These are phyloP conservation scores for Kernera saxatilis DNA, from an alignment of 345 rosid genomes.

Conservation along the genomic window DNA sequence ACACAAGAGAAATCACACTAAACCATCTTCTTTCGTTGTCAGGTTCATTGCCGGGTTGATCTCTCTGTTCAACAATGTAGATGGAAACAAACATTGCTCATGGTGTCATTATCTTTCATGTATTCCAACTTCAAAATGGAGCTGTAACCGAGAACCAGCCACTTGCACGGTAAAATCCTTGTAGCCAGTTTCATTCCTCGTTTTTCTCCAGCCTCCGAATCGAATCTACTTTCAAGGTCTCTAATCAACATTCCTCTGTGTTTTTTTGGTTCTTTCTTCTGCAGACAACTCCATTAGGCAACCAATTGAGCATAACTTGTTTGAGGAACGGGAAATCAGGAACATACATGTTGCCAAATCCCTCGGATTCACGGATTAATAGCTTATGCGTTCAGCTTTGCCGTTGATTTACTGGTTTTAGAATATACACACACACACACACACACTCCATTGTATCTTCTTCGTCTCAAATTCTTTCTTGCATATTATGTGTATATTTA, in stretches of 20 bases:
- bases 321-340: constrained; percentile 51
- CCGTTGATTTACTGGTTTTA: constrained; percentile 30
- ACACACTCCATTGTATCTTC: background rate
- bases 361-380: constrained; percentile 41
- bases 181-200: background rate
- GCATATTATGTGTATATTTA: constrained; percentile 9
- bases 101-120: constrained; percentile 98
- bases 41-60: constrained; percentile 60
- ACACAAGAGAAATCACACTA: background rate
- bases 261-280: background rate
- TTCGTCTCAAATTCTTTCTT: background rate
- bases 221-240: background rate
- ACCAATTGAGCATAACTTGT: constrained; percentile 71
- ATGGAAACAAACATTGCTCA: constrained; percentile 89
- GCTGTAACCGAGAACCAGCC: constrained; percentile 62
- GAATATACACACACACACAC: background rate
- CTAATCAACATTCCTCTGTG: background rate
- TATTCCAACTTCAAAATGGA: constrained; percentile 84
- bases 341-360: constrained; percentile 38
- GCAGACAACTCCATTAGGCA: constrained; percentile 62
- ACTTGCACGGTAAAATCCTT: constrained; percentile 53
- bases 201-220: background rate
- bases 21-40: background rate
- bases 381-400: constrained; percentile 59
- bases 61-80: constrained; percentile 66